Conservation (phyloP, 768 basidiomycete species). For the Hericium erinaceus region DNA sequence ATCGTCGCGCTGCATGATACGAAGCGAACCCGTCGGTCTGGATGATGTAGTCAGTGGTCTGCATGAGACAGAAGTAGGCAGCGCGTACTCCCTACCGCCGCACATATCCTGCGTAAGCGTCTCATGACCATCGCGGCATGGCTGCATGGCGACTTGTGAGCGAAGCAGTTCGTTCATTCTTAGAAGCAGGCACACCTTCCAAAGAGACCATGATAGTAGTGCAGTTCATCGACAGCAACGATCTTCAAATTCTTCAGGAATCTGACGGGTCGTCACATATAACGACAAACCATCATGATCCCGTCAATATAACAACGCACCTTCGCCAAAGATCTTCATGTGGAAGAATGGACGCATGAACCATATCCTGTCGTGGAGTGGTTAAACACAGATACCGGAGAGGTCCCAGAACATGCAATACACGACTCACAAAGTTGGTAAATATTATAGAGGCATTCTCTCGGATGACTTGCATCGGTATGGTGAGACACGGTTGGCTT, state of each 20-base stretch:
- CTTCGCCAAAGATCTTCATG: conserved; percentile 79
- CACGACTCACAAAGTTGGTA: conserved; percentile 66
- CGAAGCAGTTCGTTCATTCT: too few relatives aligned
- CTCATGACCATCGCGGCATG: conserved; percentile 77
- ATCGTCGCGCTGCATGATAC: conserved; percentile 89
- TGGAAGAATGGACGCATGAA: conserved; percentile 79
- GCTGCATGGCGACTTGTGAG: conserved; percentile 25
- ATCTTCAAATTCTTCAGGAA: conserved; percentile 73
- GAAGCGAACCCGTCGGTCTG: conserved; percentile 52
- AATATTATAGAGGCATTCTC: conserved; percentile 73
- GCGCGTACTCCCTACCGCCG: conserved; percentile 64
- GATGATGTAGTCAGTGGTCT: neutral
- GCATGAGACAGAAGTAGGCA: neutral
- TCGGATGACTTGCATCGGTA: conserved; percentile 43
- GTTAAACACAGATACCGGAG: too few relatives aligned
- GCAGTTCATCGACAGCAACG: conserved; percentile 78
- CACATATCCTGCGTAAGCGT: conserved; percentile 65
- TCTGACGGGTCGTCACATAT: conserved; percentile 25
- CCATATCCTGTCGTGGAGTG: conserved; percentile 50
- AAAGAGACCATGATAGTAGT: conserved; percentile 75
- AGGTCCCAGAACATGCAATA: conserved; percentile 8
- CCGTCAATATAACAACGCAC: conserved; percentile 23
- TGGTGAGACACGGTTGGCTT: neutral
- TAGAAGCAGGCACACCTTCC: conserved; percentile 48
- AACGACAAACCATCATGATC: conserved; percentile 3